Conservation (phyloP, 371 early-diverging fungal genomes). For the Smittium culicis region DNA sequence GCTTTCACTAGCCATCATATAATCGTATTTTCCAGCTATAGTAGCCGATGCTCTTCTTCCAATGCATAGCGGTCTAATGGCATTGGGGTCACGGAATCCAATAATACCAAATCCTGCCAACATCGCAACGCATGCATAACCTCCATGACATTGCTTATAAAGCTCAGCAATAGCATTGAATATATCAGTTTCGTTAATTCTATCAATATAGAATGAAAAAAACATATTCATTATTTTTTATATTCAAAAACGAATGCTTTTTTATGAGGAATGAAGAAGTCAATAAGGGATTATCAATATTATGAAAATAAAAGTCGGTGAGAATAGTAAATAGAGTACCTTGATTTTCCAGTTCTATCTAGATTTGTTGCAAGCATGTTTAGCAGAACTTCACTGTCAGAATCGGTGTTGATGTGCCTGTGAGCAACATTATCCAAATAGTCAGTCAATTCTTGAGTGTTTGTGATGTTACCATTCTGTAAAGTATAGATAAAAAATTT, state of each 20-base stretch:
- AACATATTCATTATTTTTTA: not conserved
- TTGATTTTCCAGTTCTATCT: slow-evolving; percentile 84
- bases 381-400: slow-evolving; percentile 89
- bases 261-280: not conserved
- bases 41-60: slow-evolving; percentile 52
- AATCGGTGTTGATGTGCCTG: slow-evolving; percentile 97
- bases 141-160: slow-evolving; percentile 70
- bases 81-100: slow-evolving; percentile 88
- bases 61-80: slow-evolving; percentile 85
- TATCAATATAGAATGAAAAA: slow-evolving; percentile 15
- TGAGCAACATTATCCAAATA: slow-evolving; percentile 86
- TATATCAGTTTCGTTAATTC: slow-evolving; percentile 92
- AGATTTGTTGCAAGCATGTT: slow-evolving; percentile 89
- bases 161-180: slow-evolving; percentile 78
- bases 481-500: slow-evolving; percentile 25
- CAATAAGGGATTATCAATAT: slow-evolving; percentile 12
- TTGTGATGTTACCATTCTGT: slow-evolving; percentile 87
- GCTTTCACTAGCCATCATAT: slow-evolving; percentile 93
- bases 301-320: slow-evolving; percentile 5
- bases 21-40: slow-evolving; percentile 49
- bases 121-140: slow-evolving; percentile 89
- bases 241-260: slow-evolving; percentile 7
- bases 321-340: slow-evolving; percentile 16
- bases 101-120: slow-evolving; percentile 85
- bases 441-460: slow-evolving; percentile 66